Base-by-base conservation (phyloP, 139 green algal genomes). In the Mesotaenium endlicherianum region DNA sequence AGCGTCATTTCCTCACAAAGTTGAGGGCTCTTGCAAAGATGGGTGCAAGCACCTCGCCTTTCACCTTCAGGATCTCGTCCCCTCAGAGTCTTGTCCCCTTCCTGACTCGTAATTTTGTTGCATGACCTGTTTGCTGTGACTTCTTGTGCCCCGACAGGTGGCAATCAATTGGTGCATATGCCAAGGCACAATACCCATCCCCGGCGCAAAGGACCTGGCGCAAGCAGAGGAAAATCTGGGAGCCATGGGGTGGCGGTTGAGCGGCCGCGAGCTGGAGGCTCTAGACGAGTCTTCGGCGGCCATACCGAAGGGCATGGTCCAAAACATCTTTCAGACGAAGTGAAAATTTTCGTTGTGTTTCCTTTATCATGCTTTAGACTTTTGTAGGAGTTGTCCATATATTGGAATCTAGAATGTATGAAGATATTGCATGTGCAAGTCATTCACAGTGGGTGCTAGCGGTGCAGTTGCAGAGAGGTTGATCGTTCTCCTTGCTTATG, bases 151-250 rank as follows among this genome's bases (percentile, higher is more conserved):
- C 39, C 3, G 17, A 58, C 91, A 97, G 93, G 93, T 99, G 31
- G 95, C 95, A 1, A 92, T 99, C 79, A 97, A 97, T 90, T 99
- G 96, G 96, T 97, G 93, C 88, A 95, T 98, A 1, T 92, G 83
- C 58, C 95, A 98, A 85, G 95, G 94, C n/a, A 93, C 94, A 0
- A 84, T 98, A 3, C 95, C 95, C 20, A 99, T 99, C 36, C 95
- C 95, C 0, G 96, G 96, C 0, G 96, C 94, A 36, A 96, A 95
- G 82, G 92, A 91, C 70, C 44, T 98, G 38, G 3, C 30, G 31
- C 93, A 98, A 58, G 79, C 57, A 0, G n/a, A 83, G 39, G 81
- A 87, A 5, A 87, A 71, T 39, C 64, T 87, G 0, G 81, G 81
- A 31, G 70, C 70, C 16, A 47, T 87, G 40, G 81, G 81, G 17